These are phyloP conservation scores for Ascochyta fabae DNA, from an alignment of 2,329 filamentous ascomycete genomes.

Conservation along the genomic window DNA sequence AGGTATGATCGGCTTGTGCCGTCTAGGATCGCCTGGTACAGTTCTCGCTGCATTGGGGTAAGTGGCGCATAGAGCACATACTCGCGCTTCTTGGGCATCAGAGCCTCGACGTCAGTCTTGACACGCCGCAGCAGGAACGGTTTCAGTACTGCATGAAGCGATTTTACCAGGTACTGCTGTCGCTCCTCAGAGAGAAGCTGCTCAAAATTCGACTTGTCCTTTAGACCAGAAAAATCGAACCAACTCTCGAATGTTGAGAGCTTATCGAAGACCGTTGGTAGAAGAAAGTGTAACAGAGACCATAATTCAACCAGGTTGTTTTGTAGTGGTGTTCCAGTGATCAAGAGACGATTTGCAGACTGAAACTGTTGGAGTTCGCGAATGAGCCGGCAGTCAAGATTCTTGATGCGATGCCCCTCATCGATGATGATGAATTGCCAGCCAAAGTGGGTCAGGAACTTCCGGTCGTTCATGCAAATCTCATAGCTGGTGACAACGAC, in stretches of 20 bases:
- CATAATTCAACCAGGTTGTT: conserved; percentile 95
- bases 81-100: conserved; percentile 94
- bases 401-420: conserved; percentile 96
- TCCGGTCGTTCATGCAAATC: conserved; percentile 89
- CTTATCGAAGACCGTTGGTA: conserved; percentile 92
- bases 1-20: conserved; percentile 63
- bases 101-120: conserved; percentile 89
- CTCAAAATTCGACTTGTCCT: conserved; percentile 80
- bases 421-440: conserved; percentile 99
- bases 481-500: conserved; percentile 96
- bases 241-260: conserved; percentile 92
- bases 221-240: conserved; percentile 95
- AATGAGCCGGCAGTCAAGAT: conserved; percentile 90
- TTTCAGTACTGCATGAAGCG: conserved; percentile 91
- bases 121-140: conserved; percentile 86
- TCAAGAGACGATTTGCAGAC: conserved; percentile 87
- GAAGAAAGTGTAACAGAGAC: conserved; percentile 91
- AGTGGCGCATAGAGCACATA: conserved; percentile 95
- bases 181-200: conserved; percentile 80
- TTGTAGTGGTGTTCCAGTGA: conserved; percentile 92
- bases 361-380: conserved; percentile 86
- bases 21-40: conserved; percentile 78
- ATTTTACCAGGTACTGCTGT: conserved; percentile 79
- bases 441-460: conserved; percentile 79
- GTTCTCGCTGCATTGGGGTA: conserved; percentile 85